A percentile compares a stretch with the other conserved stretches of the same genome.
These are phyloP conservation scores for Hygrocybe coccinea DNA, from an alignment of 768 basidiomycete genomes.

Conservation along the genomic window DNA sequence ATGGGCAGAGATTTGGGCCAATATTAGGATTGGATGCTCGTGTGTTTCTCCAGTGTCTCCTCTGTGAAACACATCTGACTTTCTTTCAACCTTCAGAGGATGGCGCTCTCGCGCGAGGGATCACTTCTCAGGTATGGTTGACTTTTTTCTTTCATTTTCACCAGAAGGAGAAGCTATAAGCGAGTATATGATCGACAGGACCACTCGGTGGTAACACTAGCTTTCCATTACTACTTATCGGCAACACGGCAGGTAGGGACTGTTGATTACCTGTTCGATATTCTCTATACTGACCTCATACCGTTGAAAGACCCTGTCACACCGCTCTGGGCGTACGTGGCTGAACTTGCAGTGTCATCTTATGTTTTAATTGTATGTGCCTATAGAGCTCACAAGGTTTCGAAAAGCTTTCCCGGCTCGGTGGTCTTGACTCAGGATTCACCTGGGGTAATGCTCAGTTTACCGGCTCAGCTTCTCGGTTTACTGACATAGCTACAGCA, in stretches of 20 bases:
- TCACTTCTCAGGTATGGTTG: slow-evolving; percentile 17
- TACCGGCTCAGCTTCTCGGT: background rate
- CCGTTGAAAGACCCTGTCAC: slow-evolving; percentile 17
- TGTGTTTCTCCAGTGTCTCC: slow-evolving; percentile 7
- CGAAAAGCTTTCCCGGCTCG: slow-evolving; percentile 33
- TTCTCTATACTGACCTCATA: background rate
- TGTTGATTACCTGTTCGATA: background rate
- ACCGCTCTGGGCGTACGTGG: slow-evolving; percentile 8
- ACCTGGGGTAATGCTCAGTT: slow-evolving; percentile 29
- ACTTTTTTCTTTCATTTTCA: background rate
- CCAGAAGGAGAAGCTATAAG: background rate
- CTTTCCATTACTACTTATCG: slow-evolving; percentile 36
- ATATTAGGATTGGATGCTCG: slow-evolving; percentile 17
- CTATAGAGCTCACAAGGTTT: slow-evolving; percentile 39
- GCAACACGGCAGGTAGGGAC: slow-evolving; percentile 36
- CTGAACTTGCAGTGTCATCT: background rate
- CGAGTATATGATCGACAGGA: slow-evolving; percentile 18
- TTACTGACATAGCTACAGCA: slow-evolving; percentile 12
- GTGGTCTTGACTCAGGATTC: slow-evolving; percentile 42
- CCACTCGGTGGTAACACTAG: slow-evolving; percentile 37
- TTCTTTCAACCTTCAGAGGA: slow-evolving; percentile 15
- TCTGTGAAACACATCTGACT: background rate
- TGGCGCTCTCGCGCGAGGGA: slow-evolving; percentile 25
- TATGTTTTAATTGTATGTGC: background rate
- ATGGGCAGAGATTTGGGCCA: slow-evolving; percentile 20